These are phyloP conservation scores for Penicillium alfredii DNA, from an alignment of 495 filamentous ascomycete species.

Conservation along the genomic window DNA sequence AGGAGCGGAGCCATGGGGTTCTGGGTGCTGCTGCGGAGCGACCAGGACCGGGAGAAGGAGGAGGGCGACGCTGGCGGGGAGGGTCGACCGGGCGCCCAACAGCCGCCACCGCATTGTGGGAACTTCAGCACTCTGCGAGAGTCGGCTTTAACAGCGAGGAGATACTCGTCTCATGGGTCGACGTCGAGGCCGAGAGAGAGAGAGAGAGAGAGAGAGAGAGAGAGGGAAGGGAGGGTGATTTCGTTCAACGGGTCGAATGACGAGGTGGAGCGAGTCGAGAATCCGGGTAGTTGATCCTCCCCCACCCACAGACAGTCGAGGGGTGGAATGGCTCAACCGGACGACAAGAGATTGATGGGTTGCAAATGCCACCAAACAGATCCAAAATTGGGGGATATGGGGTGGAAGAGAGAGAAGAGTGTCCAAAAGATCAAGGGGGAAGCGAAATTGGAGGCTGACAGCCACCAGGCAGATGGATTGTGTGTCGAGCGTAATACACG, in stretches of 20 bases:
- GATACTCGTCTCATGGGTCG: slow-evolving; percentile 3
- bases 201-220: background rate
- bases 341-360: background rate
- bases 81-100: slow-evolving; percentile 41
- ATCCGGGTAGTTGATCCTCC: slow-evolving; percentile 23
- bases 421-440: slow-evolving; percentile 2
- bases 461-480: slow-evolving; percentile 15
- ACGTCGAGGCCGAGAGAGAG: background rate
- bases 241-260: slow-evolving; percentile 2
- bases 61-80: slow-evolving; percentile 46
- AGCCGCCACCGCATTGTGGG: slow-evolving; percentile 46
- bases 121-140: slow-evolving; percentile 24
- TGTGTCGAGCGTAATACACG: slow-evolving; percentile 17
- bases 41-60: slow-evolving; percentile 40
- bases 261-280: slow-evolving; percentile 20
- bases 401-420: slow-evolving; percentile 3
- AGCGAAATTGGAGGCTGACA: no score
- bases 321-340: background rate
- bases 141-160: background rate
- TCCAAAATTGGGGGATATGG: slow-evolving; percentile 1
- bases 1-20: slow-evolving; percentile 29
- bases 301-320: slow-evolving; percentile 11
- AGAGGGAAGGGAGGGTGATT: slow-evolving; percentile 2
- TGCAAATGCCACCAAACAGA: background rate
- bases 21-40: slow-evolving; percentile 46